Evolutionary conservation across 805 yeast species (phyloP).

Genomic region (Candida mattraensis): DNA sequence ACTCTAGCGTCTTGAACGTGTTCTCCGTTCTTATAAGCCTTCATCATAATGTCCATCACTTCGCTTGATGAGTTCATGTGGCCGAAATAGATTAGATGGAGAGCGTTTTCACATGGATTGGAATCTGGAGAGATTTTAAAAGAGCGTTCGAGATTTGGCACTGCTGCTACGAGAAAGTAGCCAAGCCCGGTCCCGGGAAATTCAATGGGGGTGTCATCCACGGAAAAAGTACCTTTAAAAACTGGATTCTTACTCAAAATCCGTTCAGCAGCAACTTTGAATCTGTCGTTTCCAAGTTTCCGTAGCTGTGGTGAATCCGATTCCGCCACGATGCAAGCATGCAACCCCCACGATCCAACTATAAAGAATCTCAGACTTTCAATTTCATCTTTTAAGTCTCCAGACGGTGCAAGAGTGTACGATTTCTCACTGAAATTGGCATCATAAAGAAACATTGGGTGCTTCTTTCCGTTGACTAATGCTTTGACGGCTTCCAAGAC

Average conservation of each 20-base stretch:
- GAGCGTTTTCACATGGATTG: slow-evolving; percentile 38
- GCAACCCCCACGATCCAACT: slow-evolving; percentile 83
- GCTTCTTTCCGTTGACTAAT: slow-evolving; percentile 30
- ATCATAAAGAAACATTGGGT: slow-evolving; percentile 43
- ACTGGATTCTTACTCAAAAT: slow-evolving; percentile 51
- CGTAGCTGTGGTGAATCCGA: slow-evolving; percentile 71
- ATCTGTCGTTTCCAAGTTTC: slow-evolving; percentile 62
- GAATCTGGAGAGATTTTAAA: slow-evolving; percentile 66
- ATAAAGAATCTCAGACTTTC: slow-evolving; percentile 44
- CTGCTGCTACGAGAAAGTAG: slow-evolving; percentile 58
- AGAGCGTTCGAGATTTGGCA: slow-evolving; percentile 56
- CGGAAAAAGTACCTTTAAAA: slow-evolving; percentile 43
- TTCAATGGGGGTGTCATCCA: slow-evolving; percentile 11
- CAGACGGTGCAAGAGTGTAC: slow-evolving; percentile 11
- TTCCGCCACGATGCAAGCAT: slow-evolving; percentile 80
- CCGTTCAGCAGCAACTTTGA: slow-evolving; percentile 62
- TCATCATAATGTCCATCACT: slow-evolving; percentile 54
- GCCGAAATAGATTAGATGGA: slow-evolving; percentile 49
- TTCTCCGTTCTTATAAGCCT: slow-evolving; percentile 55
- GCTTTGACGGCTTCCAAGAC: slow-evolving; percentile 37
- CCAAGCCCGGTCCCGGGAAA: slow-evolving; percentile 45
- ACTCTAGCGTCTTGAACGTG: slow-evolving; percentile 54
- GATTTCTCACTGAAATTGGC: slow-evolving; percentile 43
- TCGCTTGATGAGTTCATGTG: slow-evolving; percentile 31
- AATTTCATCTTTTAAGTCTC: slow-evolving; percentile 15